Percentiles rank a stretch among this genome's conserved stretches.
Evolutionary conservation across 2,329 filamentous ascomycete genomes (phyloP).

Genomic region (Trichoderma atroviride): DNA sequence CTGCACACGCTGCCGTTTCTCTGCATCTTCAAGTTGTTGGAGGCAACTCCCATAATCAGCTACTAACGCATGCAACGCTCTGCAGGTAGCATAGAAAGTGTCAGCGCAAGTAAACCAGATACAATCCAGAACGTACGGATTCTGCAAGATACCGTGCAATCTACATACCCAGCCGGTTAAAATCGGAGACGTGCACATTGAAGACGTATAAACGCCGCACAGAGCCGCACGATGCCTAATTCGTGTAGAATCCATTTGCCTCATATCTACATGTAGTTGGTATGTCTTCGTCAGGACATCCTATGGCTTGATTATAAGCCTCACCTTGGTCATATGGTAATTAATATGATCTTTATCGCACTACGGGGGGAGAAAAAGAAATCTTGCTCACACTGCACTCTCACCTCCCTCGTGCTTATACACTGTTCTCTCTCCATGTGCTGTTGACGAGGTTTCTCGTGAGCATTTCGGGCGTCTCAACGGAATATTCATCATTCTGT

Average conservation of each 20-base stretch:
- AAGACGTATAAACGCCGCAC: too few species aligned
- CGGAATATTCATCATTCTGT: neutral
- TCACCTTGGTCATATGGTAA: neutral
- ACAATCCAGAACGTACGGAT: too few species aligned
- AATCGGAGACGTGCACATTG: neutral
- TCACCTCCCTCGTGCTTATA: neutral
- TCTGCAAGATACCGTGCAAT: too few species aligned
- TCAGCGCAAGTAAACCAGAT: too few species aligned
- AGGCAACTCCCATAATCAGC: too few species aligned
- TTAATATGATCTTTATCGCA: neutral
- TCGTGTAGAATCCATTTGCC: neutral
- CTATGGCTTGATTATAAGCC: neutral
- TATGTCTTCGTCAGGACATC: neutral
- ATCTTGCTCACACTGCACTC: neutral
- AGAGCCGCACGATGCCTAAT: neutral
- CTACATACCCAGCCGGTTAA: neutral
- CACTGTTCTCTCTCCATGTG: neutral
- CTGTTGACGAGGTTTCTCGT: neutral
- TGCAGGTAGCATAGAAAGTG: too few species aligned
- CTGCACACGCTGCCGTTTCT: too few species aligned
- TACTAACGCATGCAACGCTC: too few species aligned
- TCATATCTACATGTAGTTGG: neutral
- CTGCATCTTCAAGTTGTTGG: too few species aligned
- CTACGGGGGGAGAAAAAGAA: too few species aligned
- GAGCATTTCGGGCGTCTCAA: neutral